Conservation (phyloP, 2,329 filamentous ascomycete genomes). For the Rutstroemia sp. region DNA sequence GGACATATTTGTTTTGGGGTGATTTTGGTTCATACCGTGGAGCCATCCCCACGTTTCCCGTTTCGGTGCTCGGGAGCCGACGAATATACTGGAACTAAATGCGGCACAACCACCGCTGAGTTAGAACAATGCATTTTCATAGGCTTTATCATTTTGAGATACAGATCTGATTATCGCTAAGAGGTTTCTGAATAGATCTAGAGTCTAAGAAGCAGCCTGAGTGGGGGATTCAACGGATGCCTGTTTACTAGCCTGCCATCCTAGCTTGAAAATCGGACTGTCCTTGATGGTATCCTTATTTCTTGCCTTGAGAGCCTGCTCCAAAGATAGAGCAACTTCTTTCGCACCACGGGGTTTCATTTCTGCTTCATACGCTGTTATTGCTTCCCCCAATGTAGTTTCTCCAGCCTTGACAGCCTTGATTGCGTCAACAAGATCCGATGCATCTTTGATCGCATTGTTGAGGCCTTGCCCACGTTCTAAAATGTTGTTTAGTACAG, state of each 20-base stretch:
- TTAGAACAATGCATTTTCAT: too few species aligned
- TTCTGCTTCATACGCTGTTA: conserved; percentile 37
- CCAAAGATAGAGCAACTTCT: conserved; percentile 36
- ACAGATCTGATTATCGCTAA: too few species aligned
- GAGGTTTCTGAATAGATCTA: not conserved
- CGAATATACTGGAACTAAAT: not conserved
- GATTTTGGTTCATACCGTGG: not conserved
- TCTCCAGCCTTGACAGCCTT: conserved; percentile 17
- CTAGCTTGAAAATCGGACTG: not conserved
- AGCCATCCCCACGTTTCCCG: not conserved
- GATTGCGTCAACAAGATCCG: conserved; percentile 7
- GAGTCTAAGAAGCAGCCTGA: not conserved
- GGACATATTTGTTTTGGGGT: too few species aligned
- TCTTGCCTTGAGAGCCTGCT: conserved; percentile 30
- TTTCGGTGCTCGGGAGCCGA: not conserved
- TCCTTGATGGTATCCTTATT: not conserved
- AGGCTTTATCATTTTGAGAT: too few species aligned
- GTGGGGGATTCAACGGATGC: too few species aligned
- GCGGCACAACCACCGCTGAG: too few species aligned
- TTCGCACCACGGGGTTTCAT: conserved; percentile 36
- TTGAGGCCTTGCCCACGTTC: conserved; percentile 6
- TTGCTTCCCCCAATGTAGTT: conserved; percentile 19
- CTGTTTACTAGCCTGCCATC: not conserved
- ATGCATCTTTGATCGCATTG: not conserved
- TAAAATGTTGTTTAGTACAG: not conserved